Percentiles rank a stretch among this genome's conserved stretches.
These are phyloP conservation scores for Neofusicoccum cordaticola DNA, from an alignment of 2,329 filamentous ascomycete genomes.

Conservation along the genomic window DNA sequence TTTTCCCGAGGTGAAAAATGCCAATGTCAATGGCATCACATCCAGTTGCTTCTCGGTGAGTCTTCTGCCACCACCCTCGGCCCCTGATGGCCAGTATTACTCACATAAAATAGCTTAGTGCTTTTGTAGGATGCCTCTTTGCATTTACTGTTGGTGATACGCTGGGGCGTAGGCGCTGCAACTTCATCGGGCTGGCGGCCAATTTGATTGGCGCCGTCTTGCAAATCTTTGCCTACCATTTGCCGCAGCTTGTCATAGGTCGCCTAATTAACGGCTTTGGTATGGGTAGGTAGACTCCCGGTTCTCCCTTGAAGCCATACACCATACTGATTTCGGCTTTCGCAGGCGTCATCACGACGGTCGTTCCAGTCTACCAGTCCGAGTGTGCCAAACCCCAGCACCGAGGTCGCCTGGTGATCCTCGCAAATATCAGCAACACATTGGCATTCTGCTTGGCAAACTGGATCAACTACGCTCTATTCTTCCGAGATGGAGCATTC, in stretches of 20 bases:
- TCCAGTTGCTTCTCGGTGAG: too few species aligned
- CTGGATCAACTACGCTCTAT: conserved; percentile 17
- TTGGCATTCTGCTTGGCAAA: conserved; percentile 10
- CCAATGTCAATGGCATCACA: too few species aligned
- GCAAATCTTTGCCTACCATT: too few species aligned
- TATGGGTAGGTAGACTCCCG: too few species aligned
- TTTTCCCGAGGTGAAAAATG: too few species aligned
- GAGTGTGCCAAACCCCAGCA: neutral
- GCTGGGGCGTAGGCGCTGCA: neutral
- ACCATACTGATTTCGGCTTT: neutral
- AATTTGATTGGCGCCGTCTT: neutral
- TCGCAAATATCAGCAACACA: conserved; percentile 7
- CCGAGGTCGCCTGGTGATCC: conserved; percentile 9
- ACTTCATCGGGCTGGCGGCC: neutral
- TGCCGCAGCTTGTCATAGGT: too few species aligned
- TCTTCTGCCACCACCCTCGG: too few species aligned
- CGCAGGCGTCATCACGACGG: neutral
- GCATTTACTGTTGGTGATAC: neutral
- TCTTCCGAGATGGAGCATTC: neutral
- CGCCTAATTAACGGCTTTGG: too few species aligned
- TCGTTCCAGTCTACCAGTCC: conserved; percentile 8
- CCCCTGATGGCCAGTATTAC: too few species aligned
- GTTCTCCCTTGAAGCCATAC: too few species aligned
- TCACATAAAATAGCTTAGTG: neutral
- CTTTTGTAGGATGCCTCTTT: neutral